phyloP scores from a whole-genome alignment of 306 rosid genomes.

The Cicer cuneatum region DNA sequence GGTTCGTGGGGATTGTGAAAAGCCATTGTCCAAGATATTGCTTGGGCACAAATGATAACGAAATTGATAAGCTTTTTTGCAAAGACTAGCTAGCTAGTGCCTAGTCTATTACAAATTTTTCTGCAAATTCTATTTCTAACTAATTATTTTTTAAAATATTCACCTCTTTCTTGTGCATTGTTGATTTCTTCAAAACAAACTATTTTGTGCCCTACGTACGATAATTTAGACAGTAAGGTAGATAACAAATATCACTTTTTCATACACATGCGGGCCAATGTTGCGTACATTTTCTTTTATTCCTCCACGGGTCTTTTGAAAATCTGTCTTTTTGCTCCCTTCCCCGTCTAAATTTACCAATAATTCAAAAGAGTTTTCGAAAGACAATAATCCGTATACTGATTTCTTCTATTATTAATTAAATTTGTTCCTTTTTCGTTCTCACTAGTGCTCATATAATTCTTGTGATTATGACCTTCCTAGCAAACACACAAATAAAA shows the following conservation, averaged over 20 bases:
- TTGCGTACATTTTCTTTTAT: conserved; percentile 39
- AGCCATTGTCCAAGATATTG: not conserved
- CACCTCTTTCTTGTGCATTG: not conserved
- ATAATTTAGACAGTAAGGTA: conserved; percentile 49
- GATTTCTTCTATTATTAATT: conserved; percentile 44
- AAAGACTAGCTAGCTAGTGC: not conserved
- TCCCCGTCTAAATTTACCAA: conserved; percentile 51
- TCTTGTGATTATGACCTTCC: conserved; percentile 51
- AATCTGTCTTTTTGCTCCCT: conserved; percentile 53
- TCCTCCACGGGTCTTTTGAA: conserved; percentile 40
- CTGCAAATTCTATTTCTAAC: not conserved
- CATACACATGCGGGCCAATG: conserved; percentile 34
- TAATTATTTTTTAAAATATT: not conserved
- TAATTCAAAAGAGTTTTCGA: conserved; percentile 40
- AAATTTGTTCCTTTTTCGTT: conserved; percentile 38
- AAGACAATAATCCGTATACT: conserved; percentile 35
- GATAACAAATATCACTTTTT: conserved; percentile 55
- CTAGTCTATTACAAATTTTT: not conserved
- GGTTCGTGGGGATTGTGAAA: conserved; percentile 2
- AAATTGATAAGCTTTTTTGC: conserved; percentile 1
- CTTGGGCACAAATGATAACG: not conserved
- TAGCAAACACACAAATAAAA: conserved; percentile 25
- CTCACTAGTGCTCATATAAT: conserved; percentile 47
- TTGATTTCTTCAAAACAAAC: not conserved
- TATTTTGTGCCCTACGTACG: conserved; percentile 29